Percentiles rank a stretch among this genome's conserved stretches.
Conservation (phyloP, 2,329 filamentous ascomycete genomes). For the Ophiostoma australiae region DNA sequence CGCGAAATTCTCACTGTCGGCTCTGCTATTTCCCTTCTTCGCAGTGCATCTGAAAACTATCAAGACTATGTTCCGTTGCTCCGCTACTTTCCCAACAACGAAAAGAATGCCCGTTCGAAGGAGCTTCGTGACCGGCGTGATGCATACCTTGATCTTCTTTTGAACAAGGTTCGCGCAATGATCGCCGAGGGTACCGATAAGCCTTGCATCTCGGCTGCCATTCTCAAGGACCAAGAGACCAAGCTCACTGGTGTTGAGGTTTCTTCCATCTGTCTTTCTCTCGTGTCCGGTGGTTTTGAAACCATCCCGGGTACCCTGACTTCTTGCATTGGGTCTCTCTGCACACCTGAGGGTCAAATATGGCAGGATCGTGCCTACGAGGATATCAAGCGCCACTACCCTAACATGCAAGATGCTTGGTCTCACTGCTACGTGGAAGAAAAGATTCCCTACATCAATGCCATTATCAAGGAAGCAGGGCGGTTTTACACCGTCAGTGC, state of each 20-base stretch:
- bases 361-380: slow-evolving; percentile 66
- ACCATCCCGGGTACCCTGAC: slow-evolving; percentile 75
- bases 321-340: slow-evolving; percentile 72
- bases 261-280: slow-evolving; percentile 63
- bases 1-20: slow-evolving; percentile 72
- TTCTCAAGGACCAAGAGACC: slow-evolving; percentile 30
- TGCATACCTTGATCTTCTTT: slow-evolving; percentile 57
- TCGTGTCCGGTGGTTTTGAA: slow-evolving; percentile 76
- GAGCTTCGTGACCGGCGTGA: slow-evolving; percentile 42
- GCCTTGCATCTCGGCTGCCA: slow-evolving; percentile 32
- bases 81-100: slow-evolving; percentile 49
- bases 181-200: slow-evolving; percentile 31
- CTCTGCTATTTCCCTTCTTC: slow-evolving; percentile 67
- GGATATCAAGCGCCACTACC: slow-evolving; percentile 67
- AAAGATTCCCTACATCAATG: slow-evolving; percentile 71
- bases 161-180: slow-evolving; percentile 44
- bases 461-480: slow-evolving; percentile 71
- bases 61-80: slow-evolving; percentile 57
- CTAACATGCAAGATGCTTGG: slow-evolving; percentile 68
- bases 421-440: slow-evolving; percentile 66
- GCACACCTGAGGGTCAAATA: slow-evolving; percentile 60
- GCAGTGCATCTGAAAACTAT: slow-evolving; percentile 66
- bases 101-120: slow-evolving; percentile 55
- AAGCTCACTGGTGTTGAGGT: slow-evolving; percentile 52
- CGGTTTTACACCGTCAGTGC: slow-evolving; percentile 77